Evolutionary conservation across 2,329 filamentous ascomycete genomes (phyloP).

Genomic region (Nemania sp.): DNA sequence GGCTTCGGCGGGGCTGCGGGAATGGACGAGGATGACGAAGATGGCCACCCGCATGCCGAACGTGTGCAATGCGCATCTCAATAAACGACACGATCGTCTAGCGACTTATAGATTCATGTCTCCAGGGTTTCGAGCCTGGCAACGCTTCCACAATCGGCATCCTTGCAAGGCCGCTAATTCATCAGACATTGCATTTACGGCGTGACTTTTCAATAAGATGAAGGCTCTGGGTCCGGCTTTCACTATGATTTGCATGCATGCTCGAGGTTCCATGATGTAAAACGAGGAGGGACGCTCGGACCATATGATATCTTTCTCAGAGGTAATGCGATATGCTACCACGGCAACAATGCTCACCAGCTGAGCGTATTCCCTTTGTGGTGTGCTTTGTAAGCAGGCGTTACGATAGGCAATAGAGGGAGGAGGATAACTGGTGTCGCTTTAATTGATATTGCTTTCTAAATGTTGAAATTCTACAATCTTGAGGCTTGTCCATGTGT

Average conservation of each 20-base stretch:
- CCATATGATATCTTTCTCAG: constrained; percentile 8
- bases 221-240: constrained; percentile 32
- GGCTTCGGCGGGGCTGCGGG: constrained; percentile 66
- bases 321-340: constrained; percentile 21
- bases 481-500: no score
- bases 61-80: constrained; percentile 86
- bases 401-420: constrained; percentile 41
- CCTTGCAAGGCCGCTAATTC: constrained; percentile 5
- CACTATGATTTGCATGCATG: constrained; percentile 32
- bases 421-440: constrained; percentile 31
- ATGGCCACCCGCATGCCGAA: constrained; percentile 73
- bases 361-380: constrained; percentile 25
- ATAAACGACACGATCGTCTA: constrained; percentile 49
- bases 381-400: constrained; percentile 38
- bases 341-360: constrained; percentile 8
- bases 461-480: constrained; percentile 4
- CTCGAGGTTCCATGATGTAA: constrained; percentile 26
- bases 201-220: constrained; percentile 34
- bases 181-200: constrained; percentile 35
- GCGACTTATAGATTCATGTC: constrained; percentile 11
- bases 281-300: constrained; percentile 16
- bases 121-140: constrained; percentile 8
- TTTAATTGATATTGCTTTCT: constrained; percentile 31
- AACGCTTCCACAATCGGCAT: constrained; percentile 20
- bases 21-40: constrained; percentile 78